Evolutionary conservation across 1,284 basidiomycete genomes (phyloP), one percentile per base, ranked within the genome.

Genomic region (Trichosporon sp.): DNA sequence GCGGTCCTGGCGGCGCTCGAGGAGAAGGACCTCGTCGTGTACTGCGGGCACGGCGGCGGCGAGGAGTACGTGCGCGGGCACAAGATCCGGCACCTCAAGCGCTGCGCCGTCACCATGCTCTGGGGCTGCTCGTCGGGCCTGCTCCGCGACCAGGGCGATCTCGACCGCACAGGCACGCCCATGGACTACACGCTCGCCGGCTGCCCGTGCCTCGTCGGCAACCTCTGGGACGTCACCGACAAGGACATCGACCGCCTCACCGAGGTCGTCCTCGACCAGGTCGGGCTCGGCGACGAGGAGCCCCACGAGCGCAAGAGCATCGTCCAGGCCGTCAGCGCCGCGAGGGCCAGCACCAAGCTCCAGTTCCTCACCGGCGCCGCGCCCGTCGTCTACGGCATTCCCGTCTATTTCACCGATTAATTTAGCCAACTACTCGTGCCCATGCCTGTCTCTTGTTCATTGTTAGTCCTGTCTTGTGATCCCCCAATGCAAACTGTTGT

Each of bases 141-240:
- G 3, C 83, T 99, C 71, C 87, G 88, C 67, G 92, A 95, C 66
- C 92, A 94, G 87, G 96, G 96, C 12, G 93, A 96, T 70, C 95
- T 95, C 76, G 96, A 99, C 77, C 87, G 92, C 15, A 87, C 88
- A 15, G 96, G 96, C 9, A 98, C 93, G 21, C 93, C 97, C 0
- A 90, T 92, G 80, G 90, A 93, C 76, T 99, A 99, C 80, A 92
- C 98, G 89, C 80, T 97, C n/a, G 94, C 91, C 44, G 96, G 95
- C 74, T 95, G 93, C 73, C 96, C 97, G 5, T 91, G 93, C 1
- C 86, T 99, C 62, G 89, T 98, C 13, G 97, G 92, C 0, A 98
- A 96, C 78, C 84, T 99, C 18, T 99, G 97, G 96, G 96, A 99
- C 80, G 95, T 98, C 27, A 99, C 97, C 0, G 96, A 99, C 84